Evolutionary conservation across 345 rosid genomes (phyloP).

Genomic region (Kernera saxatilis): DNA sequence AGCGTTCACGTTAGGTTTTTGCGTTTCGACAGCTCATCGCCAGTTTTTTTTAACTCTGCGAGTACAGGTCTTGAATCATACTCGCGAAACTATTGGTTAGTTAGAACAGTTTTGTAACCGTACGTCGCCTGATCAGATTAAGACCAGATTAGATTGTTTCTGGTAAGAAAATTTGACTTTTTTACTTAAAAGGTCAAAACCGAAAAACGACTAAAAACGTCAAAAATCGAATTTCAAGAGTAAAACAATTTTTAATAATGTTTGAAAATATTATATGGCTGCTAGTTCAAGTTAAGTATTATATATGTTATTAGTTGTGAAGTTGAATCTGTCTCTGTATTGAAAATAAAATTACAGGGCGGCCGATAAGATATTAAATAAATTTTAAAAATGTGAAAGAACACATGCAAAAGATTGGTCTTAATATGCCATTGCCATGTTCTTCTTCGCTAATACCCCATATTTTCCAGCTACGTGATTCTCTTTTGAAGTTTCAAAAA

Average conservation of each 20-base stretch:
- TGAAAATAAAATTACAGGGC: background rate
- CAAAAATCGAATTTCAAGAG: background rate
- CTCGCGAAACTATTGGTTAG: slow-evolving; percentile 12
- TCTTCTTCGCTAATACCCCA: slow-evolving; percentile 17
- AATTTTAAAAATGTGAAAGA: background rate
- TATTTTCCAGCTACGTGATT: slow-evolving; percentile 27
- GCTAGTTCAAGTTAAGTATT: background rate
- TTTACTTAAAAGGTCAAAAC: background rate
- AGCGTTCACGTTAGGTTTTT: slow-evolving; percentile 17
- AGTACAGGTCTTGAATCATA: background rate
- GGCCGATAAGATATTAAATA: slow-evolving; percentile 19
- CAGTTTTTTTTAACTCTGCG: slow-evolving; percentile 20
- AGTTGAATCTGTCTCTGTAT: background rate
- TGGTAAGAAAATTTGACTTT: background rate
- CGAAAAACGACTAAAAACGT: background rate
- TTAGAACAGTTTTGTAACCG: background rate
- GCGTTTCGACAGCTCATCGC: slow-evolving; percentile 28
- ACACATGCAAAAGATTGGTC: slow-evolving; percentile 28
- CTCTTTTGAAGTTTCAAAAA: slow-evolving; percentile 6
- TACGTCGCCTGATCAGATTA: slow-evolving; percentile 2
- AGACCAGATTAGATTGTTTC: background rate
- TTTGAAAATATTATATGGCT: background rate
- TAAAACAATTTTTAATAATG: background rate
- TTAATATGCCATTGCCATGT: slow-evolving; percentile 24
- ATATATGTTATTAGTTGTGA: background rate